These are phyloP conservation scores for Lasiosphaeria ovina DNA, from an alignment of 495 filamentous ascomycete species.

Conservation along the genomic window DNA sequence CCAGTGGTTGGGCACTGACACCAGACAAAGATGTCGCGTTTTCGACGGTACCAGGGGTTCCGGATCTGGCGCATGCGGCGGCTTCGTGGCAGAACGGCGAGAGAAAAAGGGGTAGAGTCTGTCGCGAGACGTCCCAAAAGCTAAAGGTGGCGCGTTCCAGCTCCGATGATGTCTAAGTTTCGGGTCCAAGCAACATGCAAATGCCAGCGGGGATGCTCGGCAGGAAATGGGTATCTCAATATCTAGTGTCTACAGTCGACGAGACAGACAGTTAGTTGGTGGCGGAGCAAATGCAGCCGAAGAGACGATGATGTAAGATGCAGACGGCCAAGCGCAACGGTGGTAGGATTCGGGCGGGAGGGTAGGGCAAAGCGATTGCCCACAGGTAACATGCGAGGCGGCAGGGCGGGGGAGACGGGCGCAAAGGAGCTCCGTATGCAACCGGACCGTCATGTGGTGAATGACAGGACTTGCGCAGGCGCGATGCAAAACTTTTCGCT, in stretches of 20 bases:
- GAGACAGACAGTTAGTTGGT: slow-evolving; percentile 14
- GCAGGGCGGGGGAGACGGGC: neutral
- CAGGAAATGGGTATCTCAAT: slow-evolving; percentile 30
- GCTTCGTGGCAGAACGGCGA: neutral
- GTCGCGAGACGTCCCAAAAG: slow-evolving; percentile 2
- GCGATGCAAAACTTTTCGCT: slow-evolving; percentile 1
- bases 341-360: neutral
- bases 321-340: neutral
- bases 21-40: slow-evolving; percentile 3
- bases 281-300: neutral
- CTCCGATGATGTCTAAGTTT: slow-evolving; percentile 9
- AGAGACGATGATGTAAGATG: slow-evolving; percentile 14
- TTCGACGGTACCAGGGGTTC: neutral
- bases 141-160: neutral
- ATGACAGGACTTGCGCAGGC: neutral
- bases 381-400: neutral
- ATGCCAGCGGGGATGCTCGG: slow-evolving; percentile 10
- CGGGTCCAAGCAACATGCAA: slow-evolving; percentile 12
- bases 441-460: neutral
- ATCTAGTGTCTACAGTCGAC: slow-evolving; percentile 25
- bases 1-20: slow-evolving; percentile 22
- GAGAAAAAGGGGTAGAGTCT: slow-evolving; percentile 4
- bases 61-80: slow-evolving; percentile 19
- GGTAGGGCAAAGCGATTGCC: slow-evolving; percentile 1
- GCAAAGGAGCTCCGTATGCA: neutral